Conservation (phyloP, 2,329 filamentous ascomycete genomes). For the Verticillium zaregamsianum region DNA sequence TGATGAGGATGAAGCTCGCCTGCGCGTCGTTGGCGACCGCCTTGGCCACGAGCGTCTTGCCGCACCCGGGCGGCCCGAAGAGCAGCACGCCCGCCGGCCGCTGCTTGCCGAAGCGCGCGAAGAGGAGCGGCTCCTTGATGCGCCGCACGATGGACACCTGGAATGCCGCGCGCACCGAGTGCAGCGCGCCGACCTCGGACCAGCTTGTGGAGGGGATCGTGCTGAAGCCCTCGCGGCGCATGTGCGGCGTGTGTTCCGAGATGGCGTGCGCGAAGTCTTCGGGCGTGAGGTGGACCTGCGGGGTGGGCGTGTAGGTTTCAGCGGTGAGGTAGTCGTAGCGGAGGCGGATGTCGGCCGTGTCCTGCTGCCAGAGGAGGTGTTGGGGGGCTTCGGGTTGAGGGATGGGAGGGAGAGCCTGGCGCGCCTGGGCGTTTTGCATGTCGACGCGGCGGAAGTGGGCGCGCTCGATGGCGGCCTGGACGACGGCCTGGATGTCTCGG, state of each 20-base stretch:
- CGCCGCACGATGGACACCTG: slow-evolving; percentile 83
- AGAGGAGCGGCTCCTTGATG: slow-evolving; percentile 77
- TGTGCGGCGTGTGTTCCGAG: slow-evolving; percentile 58
- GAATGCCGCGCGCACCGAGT: slow-evolving; percentile 74
- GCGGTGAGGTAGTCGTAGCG: slow-evolving; percentile 13
- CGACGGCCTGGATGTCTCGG: slow-evolving; percentile 72
- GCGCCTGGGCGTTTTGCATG: slow-evolving; percentile 20
- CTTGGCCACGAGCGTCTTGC: slow-evolving; percentile 94
- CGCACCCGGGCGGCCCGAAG: slow-evolving; percentile 95
- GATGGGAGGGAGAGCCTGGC: slow-evolving; percentile 1
- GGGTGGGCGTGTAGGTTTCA: slow-evolving; percentile 14
- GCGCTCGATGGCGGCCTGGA: slow-evolving; percentile 38
- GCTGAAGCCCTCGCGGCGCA: slow-evolving; percentile 85
- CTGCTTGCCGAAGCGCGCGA: slow-evolving; percentile 71
- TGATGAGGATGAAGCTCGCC: slow-evolving; percentile 97
- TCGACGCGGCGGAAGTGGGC: slow-evolving; percentile 27
- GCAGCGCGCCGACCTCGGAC: slow-evolving; percentile 84
- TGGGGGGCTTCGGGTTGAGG: slow-evolving; percentile 2
- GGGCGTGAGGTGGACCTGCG: slow-evolving; percentile 33
- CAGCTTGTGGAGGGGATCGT: slow-evolving; percentile 92
- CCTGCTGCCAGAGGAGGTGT: slow-evolving; percentile 1
- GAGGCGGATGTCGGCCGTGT: background rate
- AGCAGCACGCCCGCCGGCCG: slow-evolving; percentile 84
- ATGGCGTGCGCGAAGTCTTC: slow-evolving; percentile 71
- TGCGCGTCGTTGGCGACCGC: slow-evolving; percentile 93